Percentiles rank a stretch among this genome's conserved stretches.
These are phyloP conservation scores for Saturnispora quitensis DNA, from an alignment of 805 yeast species.

Conservation along the genomic window DNA sequence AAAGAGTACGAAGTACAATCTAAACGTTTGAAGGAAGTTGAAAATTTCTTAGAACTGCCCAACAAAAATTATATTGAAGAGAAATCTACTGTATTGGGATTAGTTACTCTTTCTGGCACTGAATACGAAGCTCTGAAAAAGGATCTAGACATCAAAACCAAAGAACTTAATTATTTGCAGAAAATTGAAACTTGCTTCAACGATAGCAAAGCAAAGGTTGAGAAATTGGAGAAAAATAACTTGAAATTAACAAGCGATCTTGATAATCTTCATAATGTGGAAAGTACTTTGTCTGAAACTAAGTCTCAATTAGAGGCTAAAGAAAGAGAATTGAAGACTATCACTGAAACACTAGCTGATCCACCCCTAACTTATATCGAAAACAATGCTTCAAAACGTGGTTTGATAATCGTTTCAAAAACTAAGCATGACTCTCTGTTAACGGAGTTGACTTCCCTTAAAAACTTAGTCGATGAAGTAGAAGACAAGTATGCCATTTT, in stretches of 20 bases:
- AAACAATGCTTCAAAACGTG: conserved; percentile 12
- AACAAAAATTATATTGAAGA: conserved; percentile 18
- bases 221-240: not conserved
- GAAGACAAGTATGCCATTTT: not conserved
- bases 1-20: conserved; percentile 1
- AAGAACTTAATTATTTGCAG: conserved; percentile 7
- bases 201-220: not conserved
- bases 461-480: conserved; percentile 5
- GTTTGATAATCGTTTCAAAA: conserved; percentile 13
- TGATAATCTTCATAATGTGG: not conserved
- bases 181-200: not conserved
- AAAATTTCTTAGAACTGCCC: conserved; percentile 9
- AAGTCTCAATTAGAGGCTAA: not conserved
- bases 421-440: not conserved
- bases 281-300: not conserved
- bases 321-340: conserved; percentile 6
- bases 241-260: not conserved
- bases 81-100: conserved; percentile 15
- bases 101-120: conserved; percentile 13
- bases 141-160: not conserved
- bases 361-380: conserved; percentile 17
- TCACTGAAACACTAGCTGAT: conserved; percentile 3
- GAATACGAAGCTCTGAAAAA: conserved; percentile 12
- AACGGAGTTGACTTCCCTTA: not conserved
- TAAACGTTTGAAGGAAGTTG: conserved; percentile 2